phyloP scores from a whole-genome alignment of 2,329 filamentous ascomycete genomes.

The Fusarium ramigenum region DNA sequence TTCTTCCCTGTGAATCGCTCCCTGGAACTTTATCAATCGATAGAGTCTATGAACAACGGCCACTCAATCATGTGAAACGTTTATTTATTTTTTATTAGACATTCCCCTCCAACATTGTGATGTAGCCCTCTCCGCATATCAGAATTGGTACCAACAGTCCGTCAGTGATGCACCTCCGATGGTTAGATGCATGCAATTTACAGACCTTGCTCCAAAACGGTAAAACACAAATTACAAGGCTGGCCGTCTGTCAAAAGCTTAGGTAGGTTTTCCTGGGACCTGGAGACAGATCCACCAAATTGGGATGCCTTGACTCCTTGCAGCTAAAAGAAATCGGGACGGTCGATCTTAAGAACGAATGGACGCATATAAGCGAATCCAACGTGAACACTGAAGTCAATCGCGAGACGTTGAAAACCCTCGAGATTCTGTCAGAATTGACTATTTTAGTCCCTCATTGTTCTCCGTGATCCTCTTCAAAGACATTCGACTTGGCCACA shows the following conservation, averaged over 20 bases:
- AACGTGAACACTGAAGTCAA: background rate
- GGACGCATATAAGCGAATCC: constrained; percentile 9
- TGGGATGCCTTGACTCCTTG: constrained; percentile 25
- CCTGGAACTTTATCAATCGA: constrained; percentile 6
- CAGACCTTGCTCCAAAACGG: constrained; percentile 30
- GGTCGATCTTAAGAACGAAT: constrained; percentile 26
- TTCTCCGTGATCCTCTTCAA: background rate
- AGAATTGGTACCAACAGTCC: background rate
- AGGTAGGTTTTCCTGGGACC: constrained; percentile 27
- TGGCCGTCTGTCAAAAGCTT: constrained; percentile 30
- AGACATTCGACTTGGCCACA: constrained; percentile 16
- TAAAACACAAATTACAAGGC: constrained; percentile 33
- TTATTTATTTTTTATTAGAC: background rate
- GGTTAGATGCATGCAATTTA: constrained; percentile 34
- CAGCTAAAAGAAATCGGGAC: constrained; percentile 29
- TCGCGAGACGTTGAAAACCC: background rate
- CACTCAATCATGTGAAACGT: background rate
- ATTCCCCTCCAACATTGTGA: background rate
- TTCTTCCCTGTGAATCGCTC: constrained; percentile 11
- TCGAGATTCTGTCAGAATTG: background rate
- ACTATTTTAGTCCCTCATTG: background rate
- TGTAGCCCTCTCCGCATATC: background rate
- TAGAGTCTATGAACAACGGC: background rate
- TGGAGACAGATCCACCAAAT: constrained; percentile 35
- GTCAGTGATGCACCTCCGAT: constrained; percentile 15